These are phyloP conservation scores for Bremia lactucae DNA, from an alignment of 352 stramenopile species.

Conservation along the genomic window DNA sequence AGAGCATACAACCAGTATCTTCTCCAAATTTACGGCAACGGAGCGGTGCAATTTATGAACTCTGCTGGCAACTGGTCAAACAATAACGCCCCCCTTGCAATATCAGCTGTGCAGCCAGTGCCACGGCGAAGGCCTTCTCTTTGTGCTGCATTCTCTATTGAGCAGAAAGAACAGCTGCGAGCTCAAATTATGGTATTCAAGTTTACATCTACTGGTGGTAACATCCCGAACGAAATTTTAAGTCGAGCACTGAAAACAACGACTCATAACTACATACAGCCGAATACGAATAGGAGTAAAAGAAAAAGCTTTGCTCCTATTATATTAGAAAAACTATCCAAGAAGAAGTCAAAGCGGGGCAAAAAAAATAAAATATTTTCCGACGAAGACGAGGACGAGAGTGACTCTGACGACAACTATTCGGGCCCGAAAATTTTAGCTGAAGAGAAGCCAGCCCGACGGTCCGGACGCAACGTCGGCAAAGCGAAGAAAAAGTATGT, in stretches of 20 bases:
- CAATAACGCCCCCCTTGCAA: constrained; percentile 32
- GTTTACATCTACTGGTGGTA: constrained; percentile 69
- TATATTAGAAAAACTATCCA: constrained; percentile 44
- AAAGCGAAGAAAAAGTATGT: constrained; percentile 83
- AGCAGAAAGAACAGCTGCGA: constrained; percentile 83
- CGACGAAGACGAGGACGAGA: constrained; percentile 75
- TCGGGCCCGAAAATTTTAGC: constrained; percentile 23
- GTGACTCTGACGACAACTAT: constrained; percentile 48
- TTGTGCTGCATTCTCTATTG: constrained; percentile 57
- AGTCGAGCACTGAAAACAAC: constrained; percentile 59
- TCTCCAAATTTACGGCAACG: constrained; percentile 72
- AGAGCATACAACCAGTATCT: constrained; percentile 83
- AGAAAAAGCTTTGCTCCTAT: constrained; percentile 60
- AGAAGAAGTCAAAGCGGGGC: constrained; percentile 53
- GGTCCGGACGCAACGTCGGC: constrained; percentile 70
- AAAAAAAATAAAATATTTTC: constrained; percentile 57
- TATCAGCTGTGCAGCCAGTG: constrained; percentile 47
- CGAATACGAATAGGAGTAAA: constrained; percentile 51
- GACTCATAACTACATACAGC: constrained; percentile 45
- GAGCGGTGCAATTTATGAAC: constrained; percentile 80
- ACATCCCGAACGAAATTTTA: constrained; percentile 69
- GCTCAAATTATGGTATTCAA: constrained; percentile 89
- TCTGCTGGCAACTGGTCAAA: constrained; percentile 35
- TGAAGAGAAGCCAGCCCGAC: constrained; percentile 47
- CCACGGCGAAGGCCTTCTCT: constrained; percentile 34